Evolutionary conservation across 129 eudicot species (phyloP), one percentile per base, ranked within the genome.

Genomic region (Heracleum sosnowskyi): DNA sequence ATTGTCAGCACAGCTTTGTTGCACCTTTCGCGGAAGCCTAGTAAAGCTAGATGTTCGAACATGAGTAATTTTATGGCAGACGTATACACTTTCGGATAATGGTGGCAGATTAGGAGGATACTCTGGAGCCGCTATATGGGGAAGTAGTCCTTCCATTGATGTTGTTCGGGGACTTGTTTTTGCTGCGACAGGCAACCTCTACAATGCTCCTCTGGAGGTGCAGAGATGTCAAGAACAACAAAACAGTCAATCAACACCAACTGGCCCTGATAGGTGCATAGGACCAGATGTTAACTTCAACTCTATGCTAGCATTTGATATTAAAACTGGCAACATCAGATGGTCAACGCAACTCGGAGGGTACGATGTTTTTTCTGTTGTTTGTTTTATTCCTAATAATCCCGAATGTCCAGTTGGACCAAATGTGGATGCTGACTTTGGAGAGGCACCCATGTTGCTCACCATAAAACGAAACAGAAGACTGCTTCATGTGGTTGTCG

Each of bases 91-190:
- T 17, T 93, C 97, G 0, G 93, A 91, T 77, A 91, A 91, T 34
- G 89, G 86, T 4, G 93, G 93, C 49, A 81, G 49, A 18, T 76
- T 79, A 1, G 91, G 85, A 64, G 71, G 86, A 18, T 89, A 87
- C 41, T 82, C 97, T 7, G 97, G 93, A 24, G 97, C 85, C 0
- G 88, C 91, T 45, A 87, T 91, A 79, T 91, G 97, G 97, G 97
- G 97, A 57, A 91, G 97, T 80, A 91, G 97, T 79, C 97, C 91
- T 8, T 84, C 97, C 77, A 87, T 91, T 31, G 93, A 91, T 81
- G 49, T 84, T 20, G 29, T 34, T 8, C 62, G 93, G 7, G 77
- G 82, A 47, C 75, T 47, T 11, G 86, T 91, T 39, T 91, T 85
- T 34, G 87, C 49, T 0, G 97, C 91, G 44, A 89, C 91, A 1